phyloP scores from a whole-genome alignment of 805 yeast genomes.

The Pichia nanzhaoensis region DNA sequence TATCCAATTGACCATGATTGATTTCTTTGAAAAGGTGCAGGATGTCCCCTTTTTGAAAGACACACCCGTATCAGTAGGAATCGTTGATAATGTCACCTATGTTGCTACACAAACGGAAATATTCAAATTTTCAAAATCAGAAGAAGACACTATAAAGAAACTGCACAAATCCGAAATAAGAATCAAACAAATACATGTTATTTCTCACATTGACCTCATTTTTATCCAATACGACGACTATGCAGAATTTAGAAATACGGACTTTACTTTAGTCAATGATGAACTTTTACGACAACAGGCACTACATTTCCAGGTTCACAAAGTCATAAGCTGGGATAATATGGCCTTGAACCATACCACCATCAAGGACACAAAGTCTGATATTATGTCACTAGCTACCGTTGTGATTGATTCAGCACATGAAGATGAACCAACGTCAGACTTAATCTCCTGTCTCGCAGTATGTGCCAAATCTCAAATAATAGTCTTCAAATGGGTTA shows the following conservation, averaged over 20 bases:
- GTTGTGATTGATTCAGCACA: constrained; percentile 9
- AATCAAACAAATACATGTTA: neutral
- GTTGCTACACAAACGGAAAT: constrained; percentile 4
- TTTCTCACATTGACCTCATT: constrained; percentile 5
- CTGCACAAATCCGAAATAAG: neutral
- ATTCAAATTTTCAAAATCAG: neutral
- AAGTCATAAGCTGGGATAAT: constrained; percentile 5
- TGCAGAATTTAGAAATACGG: constrained; percentile 8
- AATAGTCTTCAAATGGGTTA: constrained; percentile 10
- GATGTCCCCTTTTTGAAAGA: neutral
- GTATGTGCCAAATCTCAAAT: constrained; percentile 9
- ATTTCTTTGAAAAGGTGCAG: no score
- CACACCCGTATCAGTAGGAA: neutral
- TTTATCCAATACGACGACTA: constrained; percentile 5
- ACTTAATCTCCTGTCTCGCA: constrained; percentile 5
- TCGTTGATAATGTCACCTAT: constrained; percentile 1
- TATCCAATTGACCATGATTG: no score
- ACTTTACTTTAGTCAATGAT: neutral
- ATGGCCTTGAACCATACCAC: neutral
- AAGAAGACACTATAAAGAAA: neutral
- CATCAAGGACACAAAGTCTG: constrained; percentile 17
- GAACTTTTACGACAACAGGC: no score
- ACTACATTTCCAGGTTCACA: no score
- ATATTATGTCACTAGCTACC: constrained; percentile 29
- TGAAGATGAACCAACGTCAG: neutral